Evolutionary conservation across 495 filamentous ascomycete species (phyloP).

Genomic region (Podospora pseudoanserina): DNA sequence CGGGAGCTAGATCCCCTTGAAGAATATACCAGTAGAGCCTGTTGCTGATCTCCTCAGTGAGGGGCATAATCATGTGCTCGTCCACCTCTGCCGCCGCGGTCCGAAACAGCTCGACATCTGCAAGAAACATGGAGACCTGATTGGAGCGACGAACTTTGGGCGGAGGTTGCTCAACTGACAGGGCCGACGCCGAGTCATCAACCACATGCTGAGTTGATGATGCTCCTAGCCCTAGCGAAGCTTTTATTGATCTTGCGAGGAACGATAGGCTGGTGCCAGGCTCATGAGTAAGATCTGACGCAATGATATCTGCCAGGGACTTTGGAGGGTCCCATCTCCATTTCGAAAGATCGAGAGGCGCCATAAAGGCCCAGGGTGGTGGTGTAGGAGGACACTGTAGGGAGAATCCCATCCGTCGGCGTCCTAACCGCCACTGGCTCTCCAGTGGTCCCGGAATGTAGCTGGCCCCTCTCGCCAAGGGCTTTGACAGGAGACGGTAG

Average conservation of each 20-base stretch:
- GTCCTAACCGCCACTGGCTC: constrained; percentile 50
- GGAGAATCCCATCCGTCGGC: constrained; percentile 45
- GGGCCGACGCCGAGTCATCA: not conserved
- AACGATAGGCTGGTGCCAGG: not conserved
- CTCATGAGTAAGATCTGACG: not conserved
- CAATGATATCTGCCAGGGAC: not conserved
- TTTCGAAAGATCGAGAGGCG: constrained; percentile 38
- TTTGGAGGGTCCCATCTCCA: constrained; percentile 52
- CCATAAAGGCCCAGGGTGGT: constrained; percentile 40
- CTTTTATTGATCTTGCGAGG: not conserved
- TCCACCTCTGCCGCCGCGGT: constrained; percentile 5
- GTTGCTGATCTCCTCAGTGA: constrained; percentile 13
- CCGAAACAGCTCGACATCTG: constrained; percentile 10
- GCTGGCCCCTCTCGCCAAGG: constrained; percentile 38
- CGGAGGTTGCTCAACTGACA: too few species aligned
- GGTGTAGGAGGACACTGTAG: constrained; percentile 34
- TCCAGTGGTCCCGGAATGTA: constrained; percentile 49
- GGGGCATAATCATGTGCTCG: constrained; percentile 2
- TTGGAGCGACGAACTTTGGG: not conserved
- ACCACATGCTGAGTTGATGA: not conserved
- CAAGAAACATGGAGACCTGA: not conserved
- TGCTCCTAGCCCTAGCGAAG: not conserved
- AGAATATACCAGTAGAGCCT: constrained; percentile 8
- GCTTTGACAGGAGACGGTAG: constrained; percentile 30
- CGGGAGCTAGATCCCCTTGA: not conserved